Conservation (phyloP, 2,329 filamentous ascomycete species). For the Aspergillus hortae region DNA sequence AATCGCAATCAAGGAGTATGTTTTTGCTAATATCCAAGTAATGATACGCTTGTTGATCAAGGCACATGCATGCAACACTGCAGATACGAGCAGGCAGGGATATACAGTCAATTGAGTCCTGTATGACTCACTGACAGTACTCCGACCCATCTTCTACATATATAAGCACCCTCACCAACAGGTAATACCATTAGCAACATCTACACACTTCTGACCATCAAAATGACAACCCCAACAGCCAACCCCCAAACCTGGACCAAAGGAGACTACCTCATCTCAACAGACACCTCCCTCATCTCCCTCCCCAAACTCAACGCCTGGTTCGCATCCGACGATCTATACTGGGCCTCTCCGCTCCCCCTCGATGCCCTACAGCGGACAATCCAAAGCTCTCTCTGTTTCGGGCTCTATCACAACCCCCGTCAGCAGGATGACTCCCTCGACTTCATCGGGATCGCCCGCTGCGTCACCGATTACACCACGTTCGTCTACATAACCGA, state of each 20-base stretch:
- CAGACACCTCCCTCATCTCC: background rate
- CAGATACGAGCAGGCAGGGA: no score
- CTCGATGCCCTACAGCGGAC: background rate
- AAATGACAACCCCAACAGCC: no score
- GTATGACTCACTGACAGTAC: no score
- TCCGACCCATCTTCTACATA: no score
- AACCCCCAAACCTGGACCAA: background rate
- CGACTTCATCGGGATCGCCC: background rate
- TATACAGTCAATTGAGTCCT: no score
- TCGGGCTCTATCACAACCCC: slow-evolving; percentile 1
- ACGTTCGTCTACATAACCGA: slow-evolving; percentile 1
- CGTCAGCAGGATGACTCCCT: background rate
- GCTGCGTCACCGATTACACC: background rate
- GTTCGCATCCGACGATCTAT: background rate
- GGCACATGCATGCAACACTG: no score
- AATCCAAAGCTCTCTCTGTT: background rate
- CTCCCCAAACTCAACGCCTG: background rate
- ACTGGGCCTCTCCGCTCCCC: background rate
- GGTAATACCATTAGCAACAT: no score
- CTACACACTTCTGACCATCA: no score
- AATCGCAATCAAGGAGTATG: no score
- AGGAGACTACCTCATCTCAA: background rate
- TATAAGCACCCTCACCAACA: no score
- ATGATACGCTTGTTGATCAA: no score
- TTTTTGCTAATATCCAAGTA: no score